Percentiles rank a stretch among this genome's conserved stretches.
Conservation (phyloP, 306 rosid species). For the Comarum palustre region DNA sequence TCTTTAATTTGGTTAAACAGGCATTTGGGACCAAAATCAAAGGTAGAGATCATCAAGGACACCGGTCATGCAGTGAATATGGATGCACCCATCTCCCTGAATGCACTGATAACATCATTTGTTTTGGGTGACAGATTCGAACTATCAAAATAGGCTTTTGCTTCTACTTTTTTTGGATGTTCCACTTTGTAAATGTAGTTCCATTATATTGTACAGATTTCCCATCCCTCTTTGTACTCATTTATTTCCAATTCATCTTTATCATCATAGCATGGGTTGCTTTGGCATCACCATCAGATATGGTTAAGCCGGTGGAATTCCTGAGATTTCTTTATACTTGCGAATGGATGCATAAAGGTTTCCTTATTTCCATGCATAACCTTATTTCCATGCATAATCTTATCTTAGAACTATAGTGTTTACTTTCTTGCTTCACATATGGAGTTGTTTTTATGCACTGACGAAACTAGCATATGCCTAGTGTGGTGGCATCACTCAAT, state of each 20-base stretch:
- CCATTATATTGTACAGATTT: neutral
- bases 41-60: conserved; percentile 36
- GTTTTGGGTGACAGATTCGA: conserved; percentile 4
- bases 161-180: neutral
- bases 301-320: too few relatives aligned
- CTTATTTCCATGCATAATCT: too few relatives aligned
- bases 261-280: neutral
- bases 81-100: conserved; percentile 29
- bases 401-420: too few relatives aligned
- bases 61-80: conserved; percentile 39
- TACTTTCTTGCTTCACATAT: too few relatives aligned
- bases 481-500: too few relatives aligned
- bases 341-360: too few relatives aligned
- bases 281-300: too few relatives aligned
- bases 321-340: too few relatives aligned
- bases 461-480: too few relatives aligned
- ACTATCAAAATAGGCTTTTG: neutral
- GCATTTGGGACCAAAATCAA: conserved; percentile 39
- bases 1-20: conserved; percentile 18
- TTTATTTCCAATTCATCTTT: neutral
- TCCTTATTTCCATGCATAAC: too few relatives aligned
- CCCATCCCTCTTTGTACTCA: neutral
- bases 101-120: conserved; percentile 32
- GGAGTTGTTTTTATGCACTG: too few relatives aligned
- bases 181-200: neutral